Conservation (phyloP, 352 stramenopile species). For the Phytopythium oedochilum region DNA sequence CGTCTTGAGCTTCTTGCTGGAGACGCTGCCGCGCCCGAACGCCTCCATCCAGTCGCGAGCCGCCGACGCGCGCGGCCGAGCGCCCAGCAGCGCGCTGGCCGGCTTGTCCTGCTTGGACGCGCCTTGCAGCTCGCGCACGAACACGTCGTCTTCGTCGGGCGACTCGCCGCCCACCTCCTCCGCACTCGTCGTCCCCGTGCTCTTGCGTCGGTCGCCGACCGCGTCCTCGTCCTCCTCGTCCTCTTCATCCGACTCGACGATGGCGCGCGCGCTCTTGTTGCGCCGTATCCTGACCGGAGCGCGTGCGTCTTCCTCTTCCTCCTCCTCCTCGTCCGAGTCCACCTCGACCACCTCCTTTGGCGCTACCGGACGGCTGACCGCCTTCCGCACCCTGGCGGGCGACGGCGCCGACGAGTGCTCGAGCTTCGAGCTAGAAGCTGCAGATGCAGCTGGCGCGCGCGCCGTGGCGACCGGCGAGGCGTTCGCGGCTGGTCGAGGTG, state of each 20-base stretch:
- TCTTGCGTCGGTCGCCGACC: slow-evolving; percentile 1
- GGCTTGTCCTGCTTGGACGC: background rate
- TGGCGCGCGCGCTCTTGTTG: slow-evolving; percentile 46
- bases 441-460: background rate
- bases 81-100: background rate
- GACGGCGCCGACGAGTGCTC: background rate
- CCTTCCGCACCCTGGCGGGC: background rate
- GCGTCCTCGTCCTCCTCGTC: slow-evolving; percentile 22
- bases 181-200: slow-evolving; percentile 8
- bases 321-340: slow-evolving; percentile 35
- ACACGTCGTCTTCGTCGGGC: slow-evolving; percentile 26
- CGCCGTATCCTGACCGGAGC: slow-evolving; percentile 26
- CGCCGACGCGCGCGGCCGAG: slow-evolving; percentile 12
- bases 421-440: background rate
- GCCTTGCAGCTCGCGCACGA: slow-evolving; percentile 14
- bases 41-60: slow-evolving; percentile 57
- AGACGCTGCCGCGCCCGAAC: slow-evolving; percentile 23
- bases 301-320: slow-evolving; percentile 42
- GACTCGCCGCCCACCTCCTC: background rate
- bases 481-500: background rate
- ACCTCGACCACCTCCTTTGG: slow-evolving; percentile 25
- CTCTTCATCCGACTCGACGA: slow-evolving; percentile 65
- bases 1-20: slow-evolving; percentile 20
- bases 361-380: background rate
- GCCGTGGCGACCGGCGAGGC: slow-evolving; percentile 8